Evolutionary conservation across 306 rosid genomes (phyloP), one percentile per base, ranked within the genome.

Genomic region (Elaeagnus macrophylla): DNA sequence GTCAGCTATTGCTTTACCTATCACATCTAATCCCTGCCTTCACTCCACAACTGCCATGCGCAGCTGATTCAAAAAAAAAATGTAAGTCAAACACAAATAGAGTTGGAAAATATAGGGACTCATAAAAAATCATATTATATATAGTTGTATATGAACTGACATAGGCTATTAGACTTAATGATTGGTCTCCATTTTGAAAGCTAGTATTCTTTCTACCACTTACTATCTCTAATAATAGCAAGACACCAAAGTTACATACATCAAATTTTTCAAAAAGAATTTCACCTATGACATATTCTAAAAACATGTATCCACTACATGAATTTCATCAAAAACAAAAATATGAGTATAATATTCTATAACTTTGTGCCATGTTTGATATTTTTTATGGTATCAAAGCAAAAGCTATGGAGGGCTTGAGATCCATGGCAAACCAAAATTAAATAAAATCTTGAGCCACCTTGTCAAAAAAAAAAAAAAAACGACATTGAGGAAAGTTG

Each of bases 301-400:
- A 62, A 10, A 68, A 62, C 67, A 68, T 58, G 56, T 74, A 70
- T 9, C 73, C 76, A 18, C 80, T 75, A 53, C 7, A 35, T 38
- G 12, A 6, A 10, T 7, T 39, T 37, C 2, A 11, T 19, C n/a
- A n/a, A 8, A 7, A 50, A 6, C 2, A 3, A 9, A 9, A 11
- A 13, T 47, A 0, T 32, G 6, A 13, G 18, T 39, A 12, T 17
- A 16, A 3, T 10, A 7, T 0, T 14, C 5, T 4, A 44, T 7
- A 5, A 13, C 9, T 1, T 50, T 50, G 11, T n/a, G 12, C 37
- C 5, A 11, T 16, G 6, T 18, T 9, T 0, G 12, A 8, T 16
- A 12, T 7, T 37, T 8, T 20, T 20, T 9, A n/a, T n/a, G n/a
- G n/a, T n/a, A n/a, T n/a, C n/a, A n/a, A n/a, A n/a, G n/a, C n/a